Conservation (phyloP, 768 basidiomycete genomes). For the Termitomyces bulborhizus region DNA sequence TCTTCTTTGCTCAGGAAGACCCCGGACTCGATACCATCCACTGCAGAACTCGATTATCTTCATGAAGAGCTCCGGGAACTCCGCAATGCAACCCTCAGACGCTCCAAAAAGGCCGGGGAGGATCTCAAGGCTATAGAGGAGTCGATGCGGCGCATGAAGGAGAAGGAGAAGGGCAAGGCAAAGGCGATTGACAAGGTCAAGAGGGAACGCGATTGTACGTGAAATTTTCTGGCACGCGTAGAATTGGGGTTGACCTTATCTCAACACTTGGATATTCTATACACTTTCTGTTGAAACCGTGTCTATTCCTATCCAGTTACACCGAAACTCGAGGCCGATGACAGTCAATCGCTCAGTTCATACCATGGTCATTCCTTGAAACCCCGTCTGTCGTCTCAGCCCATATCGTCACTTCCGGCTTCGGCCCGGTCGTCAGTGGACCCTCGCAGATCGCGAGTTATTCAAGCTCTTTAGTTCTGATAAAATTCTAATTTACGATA, state of each 20-base stretch:
- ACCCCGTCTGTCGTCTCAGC: conserved; percentile 41
- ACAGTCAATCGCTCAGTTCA: conserved; percentile 32
- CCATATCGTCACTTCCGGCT: conserved; percentile 35
- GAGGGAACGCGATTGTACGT: conserved; percentile 74
- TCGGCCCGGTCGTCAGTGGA: conserved; percentile 53
- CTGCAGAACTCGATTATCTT: conserved; percentile 64
- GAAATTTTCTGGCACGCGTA: conserved; percentile 17
- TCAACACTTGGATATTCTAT: too few relatives aligned
- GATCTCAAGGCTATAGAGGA: conserved; percentile 72
- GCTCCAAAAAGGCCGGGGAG: conserved; percentile 68
- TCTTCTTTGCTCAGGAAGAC: conserved; percentile 59
- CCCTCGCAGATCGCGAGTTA: conserved; percentile 51
- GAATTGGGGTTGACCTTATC: too few relatives aligned
- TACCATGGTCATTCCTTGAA: conserved; percentile 29
- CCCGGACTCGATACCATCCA: conserved; percentile 61
- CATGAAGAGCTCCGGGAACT: conserved; percentile 54
- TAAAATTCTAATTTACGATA: not conserved
- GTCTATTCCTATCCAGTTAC: conserved; percentile 27
- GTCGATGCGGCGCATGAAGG: conserved; percentile 70
- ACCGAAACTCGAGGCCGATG: conserved; percentile 47
- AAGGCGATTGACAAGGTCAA: conserved; percentile 67
- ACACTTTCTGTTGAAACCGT: too few relatives aligned
- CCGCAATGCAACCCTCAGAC: conserved; percentile 49
- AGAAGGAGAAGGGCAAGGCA: conserved; percentile 70
- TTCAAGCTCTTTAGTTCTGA: not conserved